Conservation (phyloP, 2,329 filamentous ascomycete genomes). For the Monosporascus sp. region DNA sequence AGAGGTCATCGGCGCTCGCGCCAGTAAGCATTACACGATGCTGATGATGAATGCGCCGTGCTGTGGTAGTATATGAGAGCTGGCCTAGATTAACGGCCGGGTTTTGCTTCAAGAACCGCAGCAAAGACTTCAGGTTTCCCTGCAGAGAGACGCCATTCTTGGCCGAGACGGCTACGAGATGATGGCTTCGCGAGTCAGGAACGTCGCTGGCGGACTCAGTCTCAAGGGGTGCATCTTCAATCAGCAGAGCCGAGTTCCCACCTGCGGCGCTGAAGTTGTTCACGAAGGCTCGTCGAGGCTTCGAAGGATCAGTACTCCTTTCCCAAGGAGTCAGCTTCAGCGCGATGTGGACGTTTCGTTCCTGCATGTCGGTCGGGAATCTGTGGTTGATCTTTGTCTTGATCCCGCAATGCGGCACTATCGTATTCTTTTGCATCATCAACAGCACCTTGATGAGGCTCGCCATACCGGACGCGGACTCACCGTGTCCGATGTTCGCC, state of each 20-base stretch:
- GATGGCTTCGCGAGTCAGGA: constrained; percentile 41
- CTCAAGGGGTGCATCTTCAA: constrained; percentile 14
- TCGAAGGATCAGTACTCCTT: constrained; percentile 7
- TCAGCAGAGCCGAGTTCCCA: constrained; percentile 35
- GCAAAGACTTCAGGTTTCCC: constrained; percentile 46
- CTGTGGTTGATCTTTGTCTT: too few relatives aligned
- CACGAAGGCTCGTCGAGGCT: constrained; percentile 26
- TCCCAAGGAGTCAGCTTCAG: constrained; percentile 30
- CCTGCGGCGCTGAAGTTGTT: constrained; percentile 52
- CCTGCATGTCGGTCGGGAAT: too few relatives aligned
- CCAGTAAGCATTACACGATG: constrained; percentile 41
- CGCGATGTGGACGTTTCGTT: constrained; percentile 33
- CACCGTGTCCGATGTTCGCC: too few relatives aligned
- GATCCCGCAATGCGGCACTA: too few relatives aligned
- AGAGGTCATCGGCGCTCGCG: constrained; percentile 29
- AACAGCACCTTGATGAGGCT: too few relatives aligned
- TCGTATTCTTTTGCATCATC: too few relatives aligned
- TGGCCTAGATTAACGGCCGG: constrained; percentile 43
- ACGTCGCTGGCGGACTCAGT: not conserved
- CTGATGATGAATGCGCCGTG: constrained; percentile 52
- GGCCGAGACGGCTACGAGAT: constrained; percentile 49
- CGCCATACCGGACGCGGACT: too few relatives aligned
- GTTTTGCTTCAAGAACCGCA: constrained; percentile 43
- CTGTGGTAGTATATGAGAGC: constrained; percentile 61
- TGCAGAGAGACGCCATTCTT: constrained; percentile 45